Conservation (phyloP, 2,329 filamentous ascomycete genomes). For the Colletotrichum magnum region DNA sequence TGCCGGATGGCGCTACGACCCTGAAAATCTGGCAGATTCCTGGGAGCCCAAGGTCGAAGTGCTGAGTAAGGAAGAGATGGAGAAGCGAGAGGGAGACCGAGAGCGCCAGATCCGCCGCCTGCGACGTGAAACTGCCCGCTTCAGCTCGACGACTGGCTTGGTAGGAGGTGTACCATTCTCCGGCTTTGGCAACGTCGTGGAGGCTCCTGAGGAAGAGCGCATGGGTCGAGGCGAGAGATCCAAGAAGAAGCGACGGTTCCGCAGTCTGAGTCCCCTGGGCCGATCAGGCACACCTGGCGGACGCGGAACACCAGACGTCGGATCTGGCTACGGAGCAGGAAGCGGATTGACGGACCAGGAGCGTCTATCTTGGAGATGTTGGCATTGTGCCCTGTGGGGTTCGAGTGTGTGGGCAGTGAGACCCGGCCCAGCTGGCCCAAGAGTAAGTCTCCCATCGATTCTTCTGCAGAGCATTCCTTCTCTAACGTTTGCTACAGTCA, state of each 20-base stretch:
- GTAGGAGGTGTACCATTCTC: conserved; percentile 78
- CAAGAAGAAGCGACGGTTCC: conserved; percentile 95
- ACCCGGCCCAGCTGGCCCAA: conserved; percentile 87
- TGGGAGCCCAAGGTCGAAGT: conserved; percentile 88
- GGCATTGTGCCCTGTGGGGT: conserved; percentile 90
- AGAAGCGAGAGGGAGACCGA: conserved; percentile 94
- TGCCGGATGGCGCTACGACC: conserved; percentile 96
- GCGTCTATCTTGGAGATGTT: conserved; percentile 86
- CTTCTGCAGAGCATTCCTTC: conserved; percentile 38
- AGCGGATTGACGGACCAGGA: conserved; percentile 81
- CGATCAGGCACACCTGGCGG: conserved; percentile 76
- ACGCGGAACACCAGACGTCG: conserved; percentile 85
- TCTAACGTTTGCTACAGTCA: conserved; percentile 66
- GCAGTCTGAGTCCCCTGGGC: conserved; percentile 87
- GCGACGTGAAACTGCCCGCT: conserved; percentile 90
- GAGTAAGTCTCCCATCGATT: conserved; percentile 69
- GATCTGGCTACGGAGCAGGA: conserved; percentile 77
- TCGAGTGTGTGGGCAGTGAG: conserved; percentile 94
- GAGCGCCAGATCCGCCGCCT: conserved; percentile 91
- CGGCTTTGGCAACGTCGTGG: conserved; percentile 64
- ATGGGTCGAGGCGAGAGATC: conserved; percentile 93
- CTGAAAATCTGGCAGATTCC: conserved; percentile 86
- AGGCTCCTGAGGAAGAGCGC: conserved; percentile 76
- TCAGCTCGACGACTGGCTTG: conserved; percentile 89
- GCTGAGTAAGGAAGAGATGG: conserved; percentile 95